Evolutionary conservation across 1,284 basidiomycete genomes (phyloP).

Genomic region (Cryptococcus neoformans): DNA sequence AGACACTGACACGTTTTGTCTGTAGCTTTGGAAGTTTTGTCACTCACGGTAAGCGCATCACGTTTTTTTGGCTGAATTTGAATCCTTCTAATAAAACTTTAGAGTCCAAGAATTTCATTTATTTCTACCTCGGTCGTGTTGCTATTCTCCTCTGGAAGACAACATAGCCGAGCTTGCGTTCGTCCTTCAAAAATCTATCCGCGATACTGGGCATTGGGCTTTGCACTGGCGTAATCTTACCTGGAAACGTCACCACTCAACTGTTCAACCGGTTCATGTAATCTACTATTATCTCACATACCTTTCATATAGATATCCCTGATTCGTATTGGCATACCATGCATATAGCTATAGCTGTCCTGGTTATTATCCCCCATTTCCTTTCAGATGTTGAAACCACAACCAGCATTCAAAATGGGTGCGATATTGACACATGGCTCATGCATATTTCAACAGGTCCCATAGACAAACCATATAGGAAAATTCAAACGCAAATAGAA

Average conservation of each 20-base stretch:
- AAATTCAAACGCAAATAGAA: background rate
- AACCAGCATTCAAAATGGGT: too few species aligned
- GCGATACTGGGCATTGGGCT: too few species aligned
- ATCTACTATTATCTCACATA: background rate
- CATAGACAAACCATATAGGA: background rate
- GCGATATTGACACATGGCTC: background rate
- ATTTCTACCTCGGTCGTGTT: slow-evolving; percentile 86
- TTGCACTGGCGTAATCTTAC: background rate
- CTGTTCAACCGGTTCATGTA: background rate
- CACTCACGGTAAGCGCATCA: slow-evolving; percentile 67
- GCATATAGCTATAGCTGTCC: background rate
- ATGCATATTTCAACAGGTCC: background rate
- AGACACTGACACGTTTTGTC: slow-evolving; percentile 1
- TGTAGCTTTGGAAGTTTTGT: slow-evolving; percentile 47
- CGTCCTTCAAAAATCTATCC: background rate
- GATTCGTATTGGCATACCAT: background rate
- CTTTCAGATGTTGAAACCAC: too few species aligned
- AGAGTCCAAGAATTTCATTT: slow-evolving; percentile 98
- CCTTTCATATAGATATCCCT: background rate
- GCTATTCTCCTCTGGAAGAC: slow-evolving; percentile 95
- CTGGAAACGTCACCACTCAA: background rate
- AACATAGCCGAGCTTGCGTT: slow-evolving; percentile 45
- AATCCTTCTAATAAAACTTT: slow-evolving; percentile 10
- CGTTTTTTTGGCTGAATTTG: background rate
- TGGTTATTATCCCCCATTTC: background rate